Evolutionary conservation across 306 rosid genomes (phyloP), one percentile per base, ranked within the genome.

Genomic region (Lablab purpureus): DNA sequence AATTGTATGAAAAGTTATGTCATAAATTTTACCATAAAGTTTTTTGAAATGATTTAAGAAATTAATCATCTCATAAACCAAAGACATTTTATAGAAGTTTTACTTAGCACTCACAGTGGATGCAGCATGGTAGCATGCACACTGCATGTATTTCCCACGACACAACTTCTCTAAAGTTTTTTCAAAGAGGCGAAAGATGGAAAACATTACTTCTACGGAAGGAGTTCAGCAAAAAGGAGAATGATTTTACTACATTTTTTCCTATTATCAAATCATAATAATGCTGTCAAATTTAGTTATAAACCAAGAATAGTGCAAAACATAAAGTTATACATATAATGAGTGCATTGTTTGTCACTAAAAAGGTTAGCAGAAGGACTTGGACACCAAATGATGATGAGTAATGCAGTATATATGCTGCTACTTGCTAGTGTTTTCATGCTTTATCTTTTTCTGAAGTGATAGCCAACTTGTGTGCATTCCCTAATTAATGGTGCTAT

Each of bases 391-490:
- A 63, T 0, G 12, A 65, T 66, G 71, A 40, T 40, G 27, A 55
- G 70, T 47, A 70, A 43, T 59, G 71, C 40, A 59, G 28, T 15
- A 41, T 9, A 2, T 7, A 7, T 7, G 41, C 7, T 36, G 41
- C 41, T 8, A 7, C 41, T 52, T 34, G 37, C 7, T 10, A 40
- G 18, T 19, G 54, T 41, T 67, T n/a, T 67, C n/a, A 12, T 41
- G 22, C 58, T 52, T 68, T 30, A 18, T 56, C 50, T 28, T 78
- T 78, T 56, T 28, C 7, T 68, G 32, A 65, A 77, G 74, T 66
- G 74, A 77, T 27, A 67, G 40, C 58, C 81, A 77, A 77, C 75
- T 67, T 52, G 75, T 67, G 14, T 77, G 55, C 75, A 70, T 58
- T 69, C 19, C 21, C 23, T 58, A 47, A 70, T 56, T 68, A 59